Conservation (phyloP, 352 stramenopile species). For the Globisporangium emineosum region DNA sequence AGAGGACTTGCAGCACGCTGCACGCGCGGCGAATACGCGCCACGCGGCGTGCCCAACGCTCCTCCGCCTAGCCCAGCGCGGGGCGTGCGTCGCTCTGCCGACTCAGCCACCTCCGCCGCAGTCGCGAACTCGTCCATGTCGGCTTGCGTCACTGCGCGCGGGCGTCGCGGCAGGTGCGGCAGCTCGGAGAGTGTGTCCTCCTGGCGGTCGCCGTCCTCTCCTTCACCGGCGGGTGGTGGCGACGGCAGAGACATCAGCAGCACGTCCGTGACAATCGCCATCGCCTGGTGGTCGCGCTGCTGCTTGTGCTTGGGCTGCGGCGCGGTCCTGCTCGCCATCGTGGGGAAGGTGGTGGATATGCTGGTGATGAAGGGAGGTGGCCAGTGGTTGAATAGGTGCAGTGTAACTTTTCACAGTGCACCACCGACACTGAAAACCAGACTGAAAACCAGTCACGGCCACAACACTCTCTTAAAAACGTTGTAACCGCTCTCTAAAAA, state of each 20-base stretch:
- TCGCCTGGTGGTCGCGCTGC: neutral
- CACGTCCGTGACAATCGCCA: neutral
- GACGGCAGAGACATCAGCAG: neutral
- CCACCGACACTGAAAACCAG: too few species aligned
- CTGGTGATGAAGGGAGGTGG: too few species aligned
- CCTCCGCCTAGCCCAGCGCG: neutral
- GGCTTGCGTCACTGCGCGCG: constrained; percentile 40
- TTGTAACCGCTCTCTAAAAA: too few species aligned
- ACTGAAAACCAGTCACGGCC: too few species aligned
- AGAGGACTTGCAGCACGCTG: neutral
- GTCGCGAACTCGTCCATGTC: constrained; percentile 68
- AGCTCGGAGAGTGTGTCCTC: constrained; percentile 14
- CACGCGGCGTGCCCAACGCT: constrained; percentile 14
- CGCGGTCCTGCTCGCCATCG: neutral
- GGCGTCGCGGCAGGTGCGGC: constrained; percentile 12
- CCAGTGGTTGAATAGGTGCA: too few species aligned
- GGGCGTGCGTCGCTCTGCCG: neutral
- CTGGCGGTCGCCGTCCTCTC: neutral
- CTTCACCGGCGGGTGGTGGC: constrained; percentile 1
- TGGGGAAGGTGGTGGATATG: too few species aligned
- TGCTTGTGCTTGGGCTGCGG: neutral
- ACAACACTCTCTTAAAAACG: too few species aligned
- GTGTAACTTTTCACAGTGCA: too few species aligned
- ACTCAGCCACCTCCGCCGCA: constrained; percentile 33
- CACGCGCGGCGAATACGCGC: constrained; percentile 18